Percentiles rank a stretch among this genome's conserved stretches.
These are phyloP conservation scores for Mycena chlorophos DNA, from an alignment of 768 basidiomycete species.

Conservation along the genomic window DNA sequence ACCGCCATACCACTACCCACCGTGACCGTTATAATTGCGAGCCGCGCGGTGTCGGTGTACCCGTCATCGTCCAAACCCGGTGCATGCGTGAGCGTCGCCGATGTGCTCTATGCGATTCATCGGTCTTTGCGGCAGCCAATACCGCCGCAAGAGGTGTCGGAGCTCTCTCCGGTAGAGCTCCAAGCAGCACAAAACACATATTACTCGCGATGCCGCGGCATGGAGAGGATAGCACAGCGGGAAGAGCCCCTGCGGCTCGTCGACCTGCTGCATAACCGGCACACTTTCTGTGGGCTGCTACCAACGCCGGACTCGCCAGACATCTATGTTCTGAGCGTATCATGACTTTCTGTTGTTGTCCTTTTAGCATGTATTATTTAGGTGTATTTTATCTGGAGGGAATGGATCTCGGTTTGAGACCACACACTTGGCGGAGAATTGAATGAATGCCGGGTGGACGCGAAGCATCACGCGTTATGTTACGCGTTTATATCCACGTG, in stretches of 20 bases:
- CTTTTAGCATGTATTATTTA: background rate
- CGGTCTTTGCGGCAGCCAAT: slow-evolving; percentile 38
- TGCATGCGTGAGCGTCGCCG: slow-evolving; percentile 32
- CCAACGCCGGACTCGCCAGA: slow-evolving; percentile 32
- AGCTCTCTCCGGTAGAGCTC: slow-evolving; percentile 23
- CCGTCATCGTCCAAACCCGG: slow-evolving; percentile 22
- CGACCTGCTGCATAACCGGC: slow-evolving; percentile 43
- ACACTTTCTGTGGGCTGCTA: slow-evolving; percentile 40
- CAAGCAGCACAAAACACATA: slow-evolving; percentile 35
- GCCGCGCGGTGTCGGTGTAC: slow-evolving; percentile 23
- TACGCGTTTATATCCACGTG: background rate
- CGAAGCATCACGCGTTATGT: background rate
- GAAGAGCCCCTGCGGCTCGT: slow-evolving; percentile 41
- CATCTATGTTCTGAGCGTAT: slow-evolving; percentile 27
- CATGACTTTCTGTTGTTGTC: slow-evolving; percentile 4
- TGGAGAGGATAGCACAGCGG: slow-evolving; percentile 30
- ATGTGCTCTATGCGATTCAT: slow-evolving; percentile 45
- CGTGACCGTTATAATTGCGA: slow-evolving; percentile 26
- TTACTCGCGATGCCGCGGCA: slow-evolving; percentile 32
- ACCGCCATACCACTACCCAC: slow-evolving; percentile 25
- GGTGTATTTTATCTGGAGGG: background rate
- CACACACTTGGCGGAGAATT: too few species aligned
- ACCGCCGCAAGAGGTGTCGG: slow-evolving; percentile 34
- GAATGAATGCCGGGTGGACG: background rate
- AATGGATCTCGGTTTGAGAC: too few species aligned